These are phyloP conservation scores for Eucalyptus marginata DNA, from an alignment of 345 rosid species.

Conservation along the genomic window DNA sequence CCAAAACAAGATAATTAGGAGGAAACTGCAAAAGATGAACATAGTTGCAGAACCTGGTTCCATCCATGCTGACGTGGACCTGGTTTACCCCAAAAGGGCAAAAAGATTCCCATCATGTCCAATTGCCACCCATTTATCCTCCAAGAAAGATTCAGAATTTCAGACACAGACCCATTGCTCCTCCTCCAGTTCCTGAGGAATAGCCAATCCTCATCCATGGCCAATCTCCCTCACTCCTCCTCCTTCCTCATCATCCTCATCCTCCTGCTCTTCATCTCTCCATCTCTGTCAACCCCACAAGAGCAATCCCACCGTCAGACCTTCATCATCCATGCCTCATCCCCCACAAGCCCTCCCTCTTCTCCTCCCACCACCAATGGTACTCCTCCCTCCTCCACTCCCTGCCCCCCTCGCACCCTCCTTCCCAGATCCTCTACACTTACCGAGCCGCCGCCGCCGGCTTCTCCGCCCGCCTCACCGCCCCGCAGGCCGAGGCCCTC, in stretches of 20 bases:
- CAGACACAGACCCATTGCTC: background rate
- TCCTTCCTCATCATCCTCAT: background rate
- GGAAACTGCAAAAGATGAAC: background rate
- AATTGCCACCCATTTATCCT: background rate
- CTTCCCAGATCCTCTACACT: constrained; percentile 47
- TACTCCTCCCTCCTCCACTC: constrained; percentile 47
- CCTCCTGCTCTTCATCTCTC: background rate
- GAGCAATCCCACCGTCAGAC: constrained; percentile 6
- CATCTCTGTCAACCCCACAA: background rate
- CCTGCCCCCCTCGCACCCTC: constrained; percentile 45
- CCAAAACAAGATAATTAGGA: background rate
- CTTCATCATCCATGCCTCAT: constrained; percentile 56
- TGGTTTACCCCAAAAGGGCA: rapidly evolving
- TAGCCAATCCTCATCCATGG: background rate
- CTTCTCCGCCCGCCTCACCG: constrained; percentile 70
- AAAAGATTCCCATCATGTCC: background rate
- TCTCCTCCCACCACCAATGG: constrained; percentile 55
- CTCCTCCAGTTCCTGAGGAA: background rate
- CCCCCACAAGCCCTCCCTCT: constrained; percentile 56
- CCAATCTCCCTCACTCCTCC: background rate
- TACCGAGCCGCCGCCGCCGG: constrained; percentile 53
- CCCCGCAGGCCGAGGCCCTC: constrained; percentile 31
- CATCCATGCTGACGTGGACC: background rate
- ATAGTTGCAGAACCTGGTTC: background rate
- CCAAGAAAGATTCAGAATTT: background rate